Evolutionary conservation across 768 basidiomycete species (phyloP), one percentile per base, ranked within the genome.

Genomic region (Clavulina sp.): DNA sequence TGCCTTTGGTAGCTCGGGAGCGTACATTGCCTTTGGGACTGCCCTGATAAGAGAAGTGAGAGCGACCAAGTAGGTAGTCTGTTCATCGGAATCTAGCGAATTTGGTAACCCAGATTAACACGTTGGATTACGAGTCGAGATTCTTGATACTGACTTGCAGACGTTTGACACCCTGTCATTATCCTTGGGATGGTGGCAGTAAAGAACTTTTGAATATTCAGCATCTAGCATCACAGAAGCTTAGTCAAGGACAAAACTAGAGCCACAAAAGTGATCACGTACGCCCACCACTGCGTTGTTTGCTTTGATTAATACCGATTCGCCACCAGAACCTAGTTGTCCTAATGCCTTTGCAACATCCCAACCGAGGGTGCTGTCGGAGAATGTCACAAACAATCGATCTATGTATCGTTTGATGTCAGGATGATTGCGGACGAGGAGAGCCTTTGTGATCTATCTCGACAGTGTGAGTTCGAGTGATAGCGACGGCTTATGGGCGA

Each of bases 201-300:
- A 59, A 84, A 78, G 60, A 83, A 83, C 68, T 74, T 82, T 60
- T 89, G 85, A 13, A 76, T 71, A 57, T 81, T 76, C 5, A 86
- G 69, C 48, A 85, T 70, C 81, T 93, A 61, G 5, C n/a, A n/a
- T 38, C 19, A 38, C 19, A 19, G 34, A 38, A 38, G 34, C 19
- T 9, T 9, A 19, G 19, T 38, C 63, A 65, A 3, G 57, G 52
- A 13, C 67, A 61, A 32, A 70, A 51, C 53, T 61, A 65, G 1
- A 69, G 69, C 21, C 69, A 53, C 3, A 66, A 58, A 41, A 61
- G 60, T 40, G 38, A 33, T 29, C 16, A 57, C 70, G 52, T 52
- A 87, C 93, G 71, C 81, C 82, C 34, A 88, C 69, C 13, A 84
- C 72, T 1, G 85, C 77, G 63, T 80, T 74, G 59, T 93, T 83